Percentiles rank a stretch among this genome's conserved stretches.
phyloP scores from a whole-genome alignment of 2,329 filamentous ascomycete genomes.

The Epichloe gansuensis region DNA sequence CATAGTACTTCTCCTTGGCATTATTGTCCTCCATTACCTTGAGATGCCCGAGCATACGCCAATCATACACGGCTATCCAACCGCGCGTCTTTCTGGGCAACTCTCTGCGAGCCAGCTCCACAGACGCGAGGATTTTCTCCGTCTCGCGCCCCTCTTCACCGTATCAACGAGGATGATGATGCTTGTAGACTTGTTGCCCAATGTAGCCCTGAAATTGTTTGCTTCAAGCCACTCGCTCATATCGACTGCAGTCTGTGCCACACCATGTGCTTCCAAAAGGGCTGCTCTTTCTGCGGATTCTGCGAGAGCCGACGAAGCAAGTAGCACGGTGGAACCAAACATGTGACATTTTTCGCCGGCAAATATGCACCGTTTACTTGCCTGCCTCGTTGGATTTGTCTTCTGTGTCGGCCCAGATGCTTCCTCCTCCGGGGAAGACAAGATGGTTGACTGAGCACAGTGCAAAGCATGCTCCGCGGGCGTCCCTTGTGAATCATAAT shows the following conservation, averaged over 20 bases:
- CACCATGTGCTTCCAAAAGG: constrained; percentile 31
- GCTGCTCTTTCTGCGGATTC: constrained; percentile 24
- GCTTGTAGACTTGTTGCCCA: not conserved
- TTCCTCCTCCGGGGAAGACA: not conserved
- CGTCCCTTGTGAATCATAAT: not conserved
- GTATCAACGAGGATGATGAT: constrained; percentile 29
- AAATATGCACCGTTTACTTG: constrained; percentile 18
- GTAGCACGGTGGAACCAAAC: constrained; percentile 23
- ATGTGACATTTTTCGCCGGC: constrained; percentile 26
- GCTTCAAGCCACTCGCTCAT: constrained; percentile 22
- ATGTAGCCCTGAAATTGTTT: constrained; percentile 1
- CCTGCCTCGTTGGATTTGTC: not conserved
- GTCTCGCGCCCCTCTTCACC: constrained; percentile 18
- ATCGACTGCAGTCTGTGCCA: constrained; percentile 22
- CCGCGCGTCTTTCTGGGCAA: constrained; percentile 18
- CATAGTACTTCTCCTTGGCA: constrained; percentile 20
- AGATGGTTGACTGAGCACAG: not conserved
- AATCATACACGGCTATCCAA: constrained; percentile 34
- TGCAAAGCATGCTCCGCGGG: not conserved
- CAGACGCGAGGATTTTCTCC: constrained; percentile 18
- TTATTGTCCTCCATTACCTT: constrained; percentile 24
- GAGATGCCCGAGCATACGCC: constrained; percentile 31
- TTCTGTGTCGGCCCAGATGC: not conserved
- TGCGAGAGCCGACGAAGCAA: constrained; percentile 29
- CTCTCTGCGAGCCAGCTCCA: constrained; percentile 19